Evolutionary conservation across 1,284 basidiomycete species (phyloP).

Genomic region (Rhodotorula sp.): DNA sequence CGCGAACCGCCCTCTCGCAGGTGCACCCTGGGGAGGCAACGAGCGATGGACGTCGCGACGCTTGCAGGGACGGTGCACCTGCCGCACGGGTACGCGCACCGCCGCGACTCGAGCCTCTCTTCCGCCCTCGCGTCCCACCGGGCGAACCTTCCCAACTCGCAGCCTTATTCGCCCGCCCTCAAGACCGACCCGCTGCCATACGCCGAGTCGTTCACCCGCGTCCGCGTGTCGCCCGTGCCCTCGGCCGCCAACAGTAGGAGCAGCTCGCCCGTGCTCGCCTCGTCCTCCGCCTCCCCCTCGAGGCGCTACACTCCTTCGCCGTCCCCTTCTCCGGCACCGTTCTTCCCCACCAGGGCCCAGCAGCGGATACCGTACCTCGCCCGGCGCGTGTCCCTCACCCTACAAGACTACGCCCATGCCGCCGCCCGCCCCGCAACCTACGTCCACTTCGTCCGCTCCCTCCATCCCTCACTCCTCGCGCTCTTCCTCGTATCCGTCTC

Average conservation of each 20-base stretch:
- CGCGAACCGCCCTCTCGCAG: neutral
- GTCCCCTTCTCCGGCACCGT: neutral
- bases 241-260: neutral
- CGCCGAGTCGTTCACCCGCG: neutral
- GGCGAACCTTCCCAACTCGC: neutral
- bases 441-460: constrained; percentile 22
- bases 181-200: neutral
- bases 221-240: neutral
- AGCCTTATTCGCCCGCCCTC: neutral
- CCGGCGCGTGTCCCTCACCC: neutral
- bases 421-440: constrained; percentile 15
- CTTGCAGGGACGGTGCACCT: neutral
- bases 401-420: constrained; percentile 9
- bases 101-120: too few species aligned
- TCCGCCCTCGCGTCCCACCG: neutral
- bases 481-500: constrained; percentile 35
- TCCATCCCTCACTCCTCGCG: constrained; percentile 28
- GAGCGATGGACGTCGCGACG: neutral
- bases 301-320: neutral
- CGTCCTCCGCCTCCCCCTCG: neutral
- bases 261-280: neutral
- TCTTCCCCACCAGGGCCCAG: neutral
- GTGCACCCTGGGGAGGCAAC: neutral
- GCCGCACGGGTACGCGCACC: neutral
- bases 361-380: neutral